A percentile compares a stretch with the other conserved stretches of the same genome.
Evolutionary conservation across 768 basidiomycete genomes (phyloP).

Genomic region (Russula dissimulans): DNA sequence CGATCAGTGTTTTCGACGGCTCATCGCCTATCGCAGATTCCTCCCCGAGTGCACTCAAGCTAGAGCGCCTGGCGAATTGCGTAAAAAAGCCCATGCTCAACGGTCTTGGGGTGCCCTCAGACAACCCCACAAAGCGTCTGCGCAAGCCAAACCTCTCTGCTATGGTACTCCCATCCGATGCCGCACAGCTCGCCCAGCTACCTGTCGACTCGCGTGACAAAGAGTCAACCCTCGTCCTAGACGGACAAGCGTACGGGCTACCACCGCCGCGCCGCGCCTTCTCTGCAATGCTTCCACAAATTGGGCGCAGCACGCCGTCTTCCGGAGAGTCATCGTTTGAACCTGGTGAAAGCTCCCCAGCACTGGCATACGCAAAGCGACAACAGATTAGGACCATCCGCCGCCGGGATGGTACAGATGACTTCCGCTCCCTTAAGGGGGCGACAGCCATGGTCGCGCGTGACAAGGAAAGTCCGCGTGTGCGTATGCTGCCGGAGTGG

Average conservation of each 20-base stretch:
- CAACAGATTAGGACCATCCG: conserved; percentile 72
- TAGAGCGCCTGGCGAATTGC: conserved; percentile 34
- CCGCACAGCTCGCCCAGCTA: conserved; percentile 30
- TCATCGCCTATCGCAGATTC: conserved; percentile 41
- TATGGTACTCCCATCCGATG: conserved; percentile 40
- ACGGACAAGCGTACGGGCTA: conserved; percentile 19
- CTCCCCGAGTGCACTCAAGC: conserved; percentile 40
- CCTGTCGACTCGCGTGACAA: conserved; percentile 23
- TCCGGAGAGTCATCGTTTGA: conserved; percentile 39
- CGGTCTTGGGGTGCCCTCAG: conserved; percentile 47
- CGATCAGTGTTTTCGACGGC: conserved; percentile 26
- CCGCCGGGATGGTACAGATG: conserved; percentile 73
- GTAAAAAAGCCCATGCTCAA: conserved; percentile 42
- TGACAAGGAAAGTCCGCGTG: conserved; percentile 19
- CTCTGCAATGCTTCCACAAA: conserved; percentile 54
- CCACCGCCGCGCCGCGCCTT: conserved; percentile 62
- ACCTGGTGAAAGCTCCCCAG: conserved; percentile 61
- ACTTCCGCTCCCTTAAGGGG: conserved; percentile 67
- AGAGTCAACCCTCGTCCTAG: conserved; percentile 9
- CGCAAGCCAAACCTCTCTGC: conserved; percentile 64
- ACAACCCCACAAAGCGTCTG: conserved; percentile 43
- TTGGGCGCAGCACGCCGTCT: conserved; percentile 34
- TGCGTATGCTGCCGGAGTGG: conserved; percentile 26
- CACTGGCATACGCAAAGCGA: conserved; percentile 69
- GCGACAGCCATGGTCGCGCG: conserved; percentile 32